A percentile compares a stretch with the other conserved stretches of the same genome.
Evolutionary conservation across 1,284 basidiomycete genomes (phyloP).

Genomic region (Neotropicomus parvogracilis): DNA sequence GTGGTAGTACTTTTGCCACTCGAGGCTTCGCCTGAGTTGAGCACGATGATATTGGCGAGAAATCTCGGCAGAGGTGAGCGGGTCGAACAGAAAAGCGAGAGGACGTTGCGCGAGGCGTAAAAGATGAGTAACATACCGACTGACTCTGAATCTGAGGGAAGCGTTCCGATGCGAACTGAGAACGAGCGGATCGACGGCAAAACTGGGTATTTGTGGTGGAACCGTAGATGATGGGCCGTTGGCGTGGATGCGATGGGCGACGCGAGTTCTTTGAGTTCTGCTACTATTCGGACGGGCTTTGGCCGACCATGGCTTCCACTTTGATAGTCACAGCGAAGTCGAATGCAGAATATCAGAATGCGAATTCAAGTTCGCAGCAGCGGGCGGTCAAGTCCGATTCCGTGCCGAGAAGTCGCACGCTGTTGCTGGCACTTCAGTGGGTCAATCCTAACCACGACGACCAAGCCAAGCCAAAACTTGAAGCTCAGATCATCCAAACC

Average conservation of each 20-base stretch:
- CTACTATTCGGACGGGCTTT: too few relatives aligned
- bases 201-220: background rate
- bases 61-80: conserved; percentile 40
- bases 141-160: background rate
- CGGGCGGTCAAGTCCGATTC: too few relatives aligned
- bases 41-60: conserved; percentile 35
- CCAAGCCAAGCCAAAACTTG: too few relatives aligned
- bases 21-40: conserved; percentile 32
- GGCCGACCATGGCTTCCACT: too few relatives aligned
- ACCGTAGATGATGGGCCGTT: conserved; percentile 21
- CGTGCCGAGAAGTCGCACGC: too few relatives aligned
- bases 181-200: conserved; percentile 3
- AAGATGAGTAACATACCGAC: conserved; percentile 26
- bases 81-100: conserved; percentile 40
- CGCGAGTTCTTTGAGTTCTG: conserved; percentile 14
- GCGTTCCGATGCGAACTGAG: conserved; percentile 15
- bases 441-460: too few relatives aligned
- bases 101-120: conserved; percentile 39
- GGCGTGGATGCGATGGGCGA: conserved; percentile 21
- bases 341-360: too few relatives aligned
- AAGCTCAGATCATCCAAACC: too few relatives aligned
- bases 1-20: conserved; percentile 37
- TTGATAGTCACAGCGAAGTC: too few relatives aligned
- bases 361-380: too few relatives aligned
- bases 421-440: too few relatives aligned